Evolutionary conservation across 1,284 basidiomycete genomes (phyloP).

Genomic region (Megacollybia platyphylla): DNA sequence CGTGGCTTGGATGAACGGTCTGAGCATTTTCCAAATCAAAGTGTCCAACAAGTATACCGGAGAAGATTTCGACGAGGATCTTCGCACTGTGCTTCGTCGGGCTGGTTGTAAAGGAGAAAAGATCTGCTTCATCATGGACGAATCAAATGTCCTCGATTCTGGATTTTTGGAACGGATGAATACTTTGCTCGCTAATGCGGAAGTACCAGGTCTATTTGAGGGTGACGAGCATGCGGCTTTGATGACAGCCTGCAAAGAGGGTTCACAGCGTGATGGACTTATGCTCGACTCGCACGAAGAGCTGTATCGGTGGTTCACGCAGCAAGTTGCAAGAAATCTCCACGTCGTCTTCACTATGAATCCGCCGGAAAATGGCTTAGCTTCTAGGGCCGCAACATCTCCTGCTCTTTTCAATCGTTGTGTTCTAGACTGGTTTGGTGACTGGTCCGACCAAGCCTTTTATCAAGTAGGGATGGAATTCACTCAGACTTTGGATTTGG

Average conservation of each 20-base stretch:
- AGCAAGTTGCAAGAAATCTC: constrained; percentile 91
- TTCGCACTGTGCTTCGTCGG: constrained; percentile 86
- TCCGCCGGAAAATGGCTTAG: constrained; percentile 90
- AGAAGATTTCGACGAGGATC: constrained; percentile 96
- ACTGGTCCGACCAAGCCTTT: constrained; percentile 96
- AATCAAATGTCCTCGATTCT: constrained; percentile 96
- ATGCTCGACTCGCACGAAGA: constrained; percentile 99
- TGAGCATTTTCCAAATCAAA: constrained; percentile 98
- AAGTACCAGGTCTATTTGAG: constrained; percentile 97
- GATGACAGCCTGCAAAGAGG: constrained; percentile 98
- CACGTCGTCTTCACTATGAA: constrained; percentile 99
- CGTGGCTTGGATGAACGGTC: constrained; percentile 99
- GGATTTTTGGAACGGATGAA: constrained; percentile 99
- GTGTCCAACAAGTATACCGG: constrained; percentile 98
- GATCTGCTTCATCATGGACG: constrained; percentile 99
- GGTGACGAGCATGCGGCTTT: constrained; percentile 94
- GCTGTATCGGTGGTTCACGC: constrained; percentile 93
- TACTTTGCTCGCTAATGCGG: constrained; percentile 97
- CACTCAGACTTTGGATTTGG: constrained; percentile 84
- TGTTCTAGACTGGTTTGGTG: constrained; percentile 96
- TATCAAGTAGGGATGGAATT: constrained; percentile 96
- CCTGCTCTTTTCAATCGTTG: constrained; percentile 98
- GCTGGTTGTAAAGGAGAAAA: constrained; percentile 98
- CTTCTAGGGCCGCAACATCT: constrained; percentile 91
- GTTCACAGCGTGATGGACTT: constrained; percentile 91